A percentile compares a stretch with the other conserved stretches of the same genome.
phyloP scores from a whole-genome alignment of 495 filamentous ascomycete species.

The Aspergillus mulundensis region DNA sequence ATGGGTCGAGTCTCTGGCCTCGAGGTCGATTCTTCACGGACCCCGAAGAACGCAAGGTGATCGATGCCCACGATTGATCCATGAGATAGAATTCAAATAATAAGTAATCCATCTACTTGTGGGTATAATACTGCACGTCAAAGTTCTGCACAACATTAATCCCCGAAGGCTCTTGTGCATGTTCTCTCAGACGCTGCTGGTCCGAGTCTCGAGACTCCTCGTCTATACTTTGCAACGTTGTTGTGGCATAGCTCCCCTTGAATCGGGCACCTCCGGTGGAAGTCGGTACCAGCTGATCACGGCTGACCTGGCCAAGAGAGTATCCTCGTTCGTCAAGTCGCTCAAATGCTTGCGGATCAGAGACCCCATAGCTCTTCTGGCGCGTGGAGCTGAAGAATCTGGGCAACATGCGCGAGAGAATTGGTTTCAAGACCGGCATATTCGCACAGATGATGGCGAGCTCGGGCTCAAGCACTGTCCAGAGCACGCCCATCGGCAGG shows the following conservation, averaged over 20 bases:
- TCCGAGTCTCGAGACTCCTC: neutral
- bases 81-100: no score
- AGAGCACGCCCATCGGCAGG: slow-evolving; percentile 14
- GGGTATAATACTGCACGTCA: neutral
- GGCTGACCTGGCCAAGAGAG: neutral
- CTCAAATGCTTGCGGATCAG: neutral
- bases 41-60: no score
- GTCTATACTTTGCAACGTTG: neutral
- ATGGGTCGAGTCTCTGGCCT: no score
- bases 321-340: neutral
- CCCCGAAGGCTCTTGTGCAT: neutral
- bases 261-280: neutral
- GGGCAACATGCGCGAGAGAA: slow-evolving; percentile 7
- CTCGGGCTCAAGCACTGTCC: slow-evolving; percentile 17
- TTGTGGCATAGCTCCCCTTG: neutral
- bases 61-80: no score
- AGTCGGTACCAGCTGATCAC: neutral
- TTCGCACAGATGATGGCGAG: slow-evolving; percentile 17
- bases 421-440: slow-evolving; percentile 12
- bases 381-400: neutral
- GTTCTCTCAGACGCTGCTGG: neutral
- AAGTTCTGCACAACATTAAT: neutral
- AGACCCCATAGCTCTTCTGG: neutral
- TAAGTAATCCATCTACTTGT: no score
- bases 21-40: no score